Evolutionary conservation across 768 basidiomycete genomes (phyloP).

Genomic region (Tulasnella sp.): DNA sequence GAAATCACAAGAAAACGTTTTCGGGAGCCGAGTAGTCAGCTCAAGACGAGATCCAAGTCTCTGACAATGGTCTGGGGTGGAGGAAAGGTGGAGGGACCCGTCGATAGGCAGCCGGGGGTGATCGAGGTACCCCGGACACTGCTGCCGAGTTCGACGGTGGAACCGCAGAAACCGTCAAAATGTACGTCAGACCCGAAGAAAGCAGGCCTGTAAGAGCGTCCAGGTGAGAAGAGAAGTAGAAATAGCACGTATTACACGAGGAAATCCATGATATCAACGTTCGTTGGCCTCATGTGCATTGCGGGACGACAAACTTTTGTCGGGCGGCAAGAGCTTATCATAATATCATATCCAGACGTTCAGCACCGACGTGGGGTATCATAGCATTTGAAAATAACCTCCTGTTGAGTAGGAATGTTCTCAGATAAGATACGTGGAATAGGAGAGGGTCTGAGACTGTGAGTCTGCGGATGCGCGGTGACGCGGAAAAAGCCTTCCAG

Average conservation of each 20-base stretch:
- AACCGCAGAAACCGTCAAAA: neutral
- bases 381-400: neutral
- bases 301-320: neutral
- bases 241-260: neutral
- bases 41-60: neutral
- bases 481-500: neutral
- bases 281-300: neutral
- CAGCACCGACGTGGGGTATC: neutral
- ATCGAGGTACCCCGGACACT: neutral
- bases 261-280: neutral
- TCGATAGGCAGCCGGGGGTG: neutral
- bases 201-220: neutral
- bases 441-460: conserved; percentile 1
- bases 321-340: neutral
- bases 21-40: neutral
- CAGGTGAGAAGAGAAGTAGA: neutral
- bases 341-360: neutral
- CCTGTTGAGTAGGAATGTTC: neutral
- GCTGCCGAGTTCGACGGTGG: neutral
- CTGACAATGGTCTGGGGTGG: neutral
- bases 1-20: neutral
- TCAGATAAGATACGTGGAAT: conserved; percentile 5
- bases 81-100: neutral
- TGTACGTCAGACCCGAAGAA: neutral
- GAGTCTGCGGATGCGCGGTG: neutral